Base-by-base conservation (phyloP, 179 eudicot genomes). In the Drosera spatulata region DNA sequence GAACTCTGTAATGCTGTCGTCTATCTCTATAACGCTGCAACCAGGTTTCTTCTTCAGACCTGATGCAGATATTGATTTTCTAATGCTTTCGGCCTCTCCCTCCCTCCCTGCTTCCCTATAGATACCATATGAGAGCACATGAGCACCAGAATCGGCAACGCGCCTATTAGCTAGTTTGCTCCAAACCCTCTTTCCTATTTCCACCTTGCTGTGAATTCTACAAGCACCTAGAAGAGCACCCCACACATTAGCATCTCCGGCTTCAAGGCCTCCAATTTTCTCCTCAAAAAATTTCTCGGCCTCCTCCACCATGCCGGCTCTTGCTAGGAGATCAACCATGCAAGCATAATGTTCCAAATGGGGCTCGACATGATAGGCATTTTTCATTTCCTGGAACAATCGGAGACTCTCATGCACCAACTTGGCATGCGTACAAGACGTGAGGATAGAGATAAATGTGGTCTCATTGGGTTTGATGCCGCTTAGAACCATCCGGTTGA, bases 71-170 rank as follows among this genome's bases (percentile, higher is more conserved):
- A 68, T 61, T 63, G 65, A 43, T 55, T 60, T 66, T 63, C 74
- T 69, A 7, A 66, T 66, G 38, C 10, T 50, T 50, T 50, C 53
- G n/a, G 81, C 81, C 66, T 73, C 75, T 13, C 7, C 12, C 41
- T 72, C 77, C 81, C 77, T 73, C 12, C 81, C 81, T n/a, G 75
- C 77, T 66, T 77, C 77, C 33, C 39, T 73, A 15, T 66, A 73
- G 63, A 77, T 72, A 58, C 71, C 73, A 56, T 73, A 77, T 4
- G 71, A 64, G 41, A 73, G 69, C 61, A 70, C 71, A 58, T 70
- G 67, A 64, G 57, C 69, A 11, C 81, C 81, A 66, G 14, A 61
- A 58, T 77, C 81, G 10, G 57, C 11, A 41, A 77, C 72, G 44
- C 73, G 59, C 66, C 56, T 54, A 3, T 48, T 51, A 49, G 60